These are phyloP conservation scores for Tylopilus subfusipes DNA, from an alignment of 768 basidiomycete genomes.

Conservation along the genomic window DNA sequence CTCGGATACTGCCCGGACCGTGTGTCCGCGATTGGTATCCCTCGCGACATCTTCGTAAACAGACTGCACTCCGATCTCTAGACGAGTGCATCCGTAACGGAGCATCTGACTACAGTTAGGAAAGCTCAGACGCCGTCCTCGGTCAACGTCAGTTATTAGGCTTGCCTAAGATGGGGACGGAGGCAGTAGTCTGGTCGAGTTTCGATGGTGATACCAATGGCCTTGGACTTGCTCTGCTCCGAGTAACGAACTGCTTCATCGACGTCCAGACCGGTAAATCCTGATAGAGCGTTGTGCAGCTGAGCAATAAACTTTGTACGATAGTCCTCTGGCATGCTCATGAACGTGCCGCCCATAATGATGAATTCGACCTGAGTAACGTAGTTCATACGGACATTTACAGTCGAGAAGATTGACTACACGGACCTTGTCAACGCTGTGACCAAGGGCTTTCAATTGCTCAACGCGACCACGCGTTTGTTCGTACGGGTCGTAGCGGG, in stretches of 20 bases:
- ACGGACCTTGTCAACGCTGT: conserved; percentile 90
- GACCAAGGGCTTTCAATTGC: conserved; percentile 92
- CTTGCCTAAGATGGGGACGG: conserved; percentile 87
- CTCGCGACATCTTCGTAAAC: conserved; percentile 99
- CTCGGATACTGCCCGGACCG: conserved; percentile 94
- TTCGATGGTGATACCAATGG: conserved; percentile 98
- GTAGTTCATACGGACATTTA: background rate
- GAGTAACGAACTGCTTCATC: conserved; percentile 98
- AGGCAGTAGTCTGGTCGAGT: conserved; percentile 98
- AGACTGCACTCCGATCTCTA: conserved; percentile 98
- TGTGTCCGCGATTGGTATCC: conserved; percentile 98
- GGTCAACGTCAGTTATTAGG: background rate
- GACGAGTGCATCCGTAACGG: conserved; percentile 95
- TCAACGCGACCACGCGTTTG: conserved; percentile 95
- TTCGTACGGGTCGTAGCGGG: conserved; percentile 95
- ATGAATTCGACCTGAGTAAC: conserved; percentile 74
- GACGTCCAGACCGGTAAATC: conserved; percentile 88
- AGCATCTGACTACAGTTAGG: conserved; percentile 85
- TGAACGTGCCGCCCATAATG: conserved; percentile 98
- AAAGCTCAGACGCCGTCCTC: background rate
- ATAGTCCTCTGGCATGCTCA: conserved; percentile 99
- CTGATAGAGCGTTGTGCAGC: conserved; percentile 93
- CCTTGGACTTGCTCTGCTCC: conserved; percentile 96
- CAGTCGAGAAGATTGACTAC: background rate
- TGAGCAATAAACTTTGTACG: conserved; percentile 91